Percentiles rank a stretch among this genome's conserved stretches.
phyloP scores from a whole-genome alignment of 1,284 basidiomycete species.

The Rhodotorula sp. region DNA sequence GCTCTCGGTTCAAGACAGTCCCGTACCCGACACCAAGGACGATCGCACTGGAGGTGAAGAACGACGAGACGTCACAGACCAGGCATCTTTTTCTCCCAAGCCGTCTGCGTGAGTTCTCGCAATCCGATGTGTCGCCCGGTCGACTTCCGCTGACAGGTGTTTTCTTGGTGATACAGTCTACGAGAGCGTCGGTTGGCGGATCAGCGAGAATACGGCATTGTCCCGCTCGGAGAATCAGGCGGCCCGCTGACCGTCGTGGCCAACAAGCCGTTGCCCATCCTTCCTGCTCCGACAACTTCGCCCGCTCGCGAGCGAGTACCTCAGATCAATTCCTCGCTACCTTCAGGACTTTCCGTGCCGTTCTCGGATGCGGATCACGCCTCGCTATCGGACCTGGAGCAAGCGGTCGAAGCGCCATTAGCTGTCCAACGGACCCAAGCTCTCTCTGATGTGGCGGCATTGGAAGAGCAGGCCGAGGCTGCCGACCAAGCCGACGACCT shows the following conservation, averaged over 20 bases:
- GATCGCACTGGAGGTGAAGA: no score
- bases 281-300: slow-evolving; percentile 17
- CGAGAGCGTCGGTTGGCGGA: not conserved
- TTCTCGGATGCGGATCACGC: no score
- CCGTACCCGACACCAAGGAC: no score
- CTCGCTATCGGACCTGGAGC: no score
- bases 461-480: not conserved
- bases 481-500: not conserved
- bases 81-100: not conserved
- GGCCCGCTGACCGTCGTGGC: not conserved
- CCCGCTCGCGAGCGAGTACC: not conserved
- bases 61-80: not conserved
- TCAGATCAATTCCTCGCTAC: no score
- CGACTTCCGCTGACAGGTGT: not conserved
- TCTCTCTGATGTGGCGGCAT: no score
- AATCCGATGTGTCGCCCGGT: not conserved
- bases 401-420: not conserved
- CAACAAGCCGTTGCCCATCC: slow-evolving; percentile 15
- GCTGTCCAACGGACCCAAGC: no score
- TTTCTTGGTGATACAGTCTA: not conserved
- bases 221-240: not conserved
- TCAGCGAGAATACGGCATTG: not conserved
- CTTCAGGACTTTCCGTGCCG: no score
- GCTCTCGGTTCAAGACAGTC: no score
- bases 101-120: not conserved